Evolutionary conservation across 805 yeast species (phyloP).

Genomic region (Lipomyces chichibuensis): DNA sequence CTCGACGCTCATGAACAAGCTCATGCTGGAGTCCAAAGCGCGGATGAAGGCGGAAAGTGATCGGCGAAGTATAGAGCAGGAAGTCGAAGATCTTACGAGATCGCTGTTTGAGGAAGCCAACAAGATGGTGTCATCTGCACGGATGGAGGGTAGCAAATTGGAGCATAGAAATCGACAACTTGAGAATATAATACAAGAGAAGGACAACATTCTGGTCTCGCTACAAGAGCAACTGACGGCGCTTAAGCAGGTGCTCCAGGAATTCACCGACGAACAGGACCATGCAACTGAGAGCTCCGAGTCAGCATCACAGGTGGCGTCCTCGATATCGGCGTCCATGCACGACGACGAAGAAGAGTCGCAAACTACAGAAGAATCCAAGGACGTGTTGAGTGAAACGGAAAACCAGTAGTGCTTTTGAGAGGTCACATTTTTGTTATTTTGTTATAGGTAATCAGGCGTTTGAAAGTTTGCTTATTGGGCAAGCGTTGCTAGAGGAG

Average conservation of each 20-base stretch:
- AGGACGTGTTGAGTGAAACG: background rate
- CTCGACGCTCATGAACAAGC: slow-evolving; percentile 44
- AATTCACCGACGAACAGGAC: slow-evolving; percentile 30
- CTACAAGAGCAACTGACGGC: slow-evolving; percentile 65
- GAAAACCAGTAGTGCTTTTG: background rate
- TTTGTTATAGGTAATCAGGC: slow-evolving; percentile 2
- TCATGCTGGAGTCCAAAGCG: slow-evolving; percentile 44
- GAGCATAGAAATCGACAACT: slow-evolving; percentile 49
- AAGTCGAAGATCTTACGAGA: slow-evolving; percentile 78
- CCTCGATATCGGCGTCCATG: background rate
- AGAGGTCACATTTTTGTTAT: background rate
- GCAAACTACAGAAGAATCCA: slow-evolving; percentile 6
- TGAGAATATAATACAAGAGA: slow-evolving; percentile 50
- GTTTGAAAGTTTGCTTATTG: slow-evolving; percentile 5
- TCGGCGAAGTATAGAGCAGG: slow-evolving; percentile 63
- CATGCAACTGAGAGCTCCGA: slow-evolving; percentile 9
- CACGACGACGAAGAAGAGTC: slow-evolving; percentile 5
- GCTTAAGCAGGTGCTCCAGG: slow-evolving; percentile 53
- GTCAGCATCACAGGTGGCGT: background rate
- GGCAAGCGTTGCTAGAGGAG: background rate
- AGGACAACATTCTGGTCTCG: slow-evolving; percentile 62
- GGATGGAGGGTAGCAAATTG: slow-evolving; percentile 62
- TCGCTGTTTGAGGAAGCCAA: slow-evolving; percentile 83
- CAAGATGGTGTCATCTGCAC: slow-evolving; percentile 77
- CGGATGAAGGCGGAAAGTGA: slow-evolving; percentile 57